A percentile compares a stretch with the other conserved stretches of the same genome.
Evolutionary conservation across 2,329 filamentous ascomycete genomes (phyloP).

Genomic region (Graphilbum ipis-grandicollis): DNA sequence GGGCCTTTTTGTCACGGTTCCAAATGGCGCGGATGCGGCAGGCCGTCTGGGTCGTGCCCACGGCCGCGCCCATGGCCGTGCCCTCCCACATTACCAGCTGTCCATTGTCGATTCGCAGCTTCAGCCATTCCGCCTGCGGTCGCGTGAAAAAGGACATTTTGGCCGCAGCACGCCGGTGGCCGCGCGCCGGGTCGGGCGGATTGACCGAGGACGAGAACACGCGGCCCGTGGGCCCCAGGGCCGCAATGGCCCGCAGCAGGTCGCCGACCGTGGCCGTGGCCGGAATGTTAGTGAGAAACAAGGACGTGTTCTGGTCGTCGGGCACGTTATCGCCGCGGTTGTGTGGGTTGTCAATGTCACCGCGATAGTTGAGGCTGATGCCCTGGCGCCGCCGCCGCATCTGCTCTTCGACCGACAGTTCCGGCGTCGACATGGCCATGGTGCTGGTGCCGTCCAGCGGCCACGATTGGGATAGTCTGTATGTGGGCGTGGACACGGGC

Average conservation of each 20-base stretch:
- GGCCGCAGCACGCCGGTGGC: constrained; percentile 6
- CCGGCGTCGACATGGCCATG: too few species aligned
- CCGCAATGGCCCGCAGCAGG: constrained; percentile 5
- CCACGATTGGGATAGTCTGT: too few species aligned
- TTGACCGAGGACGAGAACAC: constrained; percentile 6
- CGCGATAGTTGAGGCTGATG: constrained; percentile 8
- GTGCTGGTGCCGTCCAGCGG: too few species aligned
- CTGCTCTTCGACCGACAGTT: constrained; percentile 3
- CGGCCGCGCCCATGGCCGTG: not conserved
- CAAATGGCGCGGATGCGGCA: constrained; percentile 2
- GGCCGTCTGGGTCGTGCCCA: not conserved
- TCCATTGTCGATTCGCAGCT: constrained; percentile 1
- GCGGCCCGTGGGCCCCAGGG: constrained; percentile 7
- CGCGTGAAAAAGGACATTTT: constrained; percentile 8
- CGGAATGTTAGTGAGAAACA: constrained; percentile 8
- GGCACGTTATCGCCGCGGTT: constrained; percentile 8
- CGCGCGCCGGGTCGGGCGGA: constrained; percentile 6
- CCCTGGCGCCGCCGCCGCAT: constrained; percentile 5
- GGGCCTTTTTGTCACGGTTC: constrained; percentile 9
- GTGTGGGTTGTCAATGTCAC: constrained; percentile 8
- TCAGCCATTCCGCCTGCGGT: constrained; percentile 5
- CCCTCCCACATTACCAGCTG: constrained; percentile 2
- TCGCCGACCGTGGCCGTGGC: constrained; percentile 3
- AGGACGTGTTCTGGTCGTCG: constrained; percentile 5
- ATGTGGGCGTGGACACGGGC: too few species aligned